Percentiles rank a stretch among this genome's conserved stretches.
These are phyloP conservation scores for Hypoxylon sp. DNA, from an alignment of 2,329 filamentous ascomycete species.

Conservation along the genomic window DNA sequence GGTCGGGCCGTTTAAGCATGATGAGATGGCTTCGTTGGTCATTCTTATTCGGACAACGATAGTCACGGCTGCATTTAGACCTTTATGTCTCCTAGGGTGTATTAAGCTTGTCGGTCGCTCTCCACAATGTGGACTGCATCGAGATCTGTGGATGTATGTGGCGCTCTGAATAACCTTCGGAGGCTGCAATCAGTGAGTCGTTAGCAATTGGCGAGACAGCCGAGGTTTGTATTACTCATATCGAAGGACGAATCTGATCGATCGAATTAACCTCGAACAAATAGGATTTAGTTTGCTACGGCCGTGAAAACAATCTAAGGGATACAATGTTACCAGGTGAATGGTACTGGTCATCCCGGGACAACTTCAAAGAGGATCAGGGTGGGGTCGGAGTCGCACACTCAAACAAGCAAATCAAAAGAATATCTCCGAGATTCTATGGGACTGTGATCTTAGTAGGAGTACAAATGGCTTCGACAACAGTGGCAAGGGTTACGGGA, in stretches of 20 bases:
- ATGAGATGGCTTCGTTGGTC: slow-evolving; percentile 14
- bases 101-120: neutral
- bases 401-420: slow-evolving; percentile 22
- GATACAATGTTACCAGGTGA: slow-evolving; percentile 29
- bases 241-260: slow-evolving; percentile 8
- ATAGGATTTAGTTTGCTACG: slow-evolving; percentile 15
- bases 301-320: slow-evolving; percentile 27
- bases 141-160: slow-evolving; percentile 8
- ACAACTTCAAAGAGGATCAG: slow-evolving; percentile 25
- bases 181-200: neutral
- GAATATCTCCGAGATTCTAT: slow-evolving; percentile 8
- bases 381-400: slow-evolving; percentile 35
- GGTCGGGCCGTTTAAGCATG: neutral
- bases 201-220: slow-evolving; percentile 14
- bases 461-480: slow-evolving; percentile 15
- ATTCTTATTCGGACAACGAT: neutral
- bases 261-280: slow-evolving; percentile 14
- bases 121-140: neutral
- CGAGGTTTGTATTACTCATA: slow-evolving; percentile 7
- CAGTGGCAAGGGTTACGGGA: neutral
- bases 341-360: slow-evolving; percentile 29
- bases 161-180: slow-evolving; percentile 4
- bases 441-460: slow-evolving; percentile 4
- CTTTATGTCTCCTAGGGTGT: neutral
- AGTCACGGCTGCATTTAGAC: neutral